phyloP scores from a whole-genome alignment of 192 early-diverging fungal genomes.

The Coemansia sp. region DNA sequence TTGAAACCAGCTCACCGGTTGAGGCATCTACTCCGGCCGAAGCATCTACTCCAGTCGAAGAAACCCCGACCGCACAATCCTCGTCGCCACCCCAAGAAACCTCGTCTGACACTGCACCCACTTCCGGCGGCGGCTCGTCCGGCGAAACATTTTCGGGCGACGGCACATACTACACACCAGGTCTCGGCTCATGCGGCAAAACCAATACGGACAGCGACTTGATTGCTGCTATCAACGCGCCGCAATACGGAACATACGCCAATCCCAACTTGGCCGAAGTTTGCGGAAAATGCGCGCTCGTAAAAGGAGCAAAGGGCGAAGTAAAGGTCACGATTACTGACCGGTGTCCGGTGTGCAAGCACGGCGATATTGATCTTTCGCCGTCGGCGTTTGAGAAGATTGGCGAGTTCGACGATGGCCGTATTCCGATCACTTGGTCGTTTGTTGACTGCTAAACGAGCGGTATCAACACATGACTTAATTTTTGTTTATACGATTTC shows the following conservation, averaged over 20 bases:
- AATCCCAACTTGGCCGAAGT: conserved; percentile 52
- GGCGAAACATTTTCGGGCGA: conserved; percentile 54
- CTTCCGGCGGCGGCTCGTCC: conserved; percentile 8
- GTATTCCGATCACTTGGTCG: conserved; percentile 57
- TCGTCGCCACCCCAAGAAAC: neutral
- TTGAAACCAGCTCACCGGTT: neutral
- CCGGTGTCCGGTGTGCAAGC: conserved; percentile 56
- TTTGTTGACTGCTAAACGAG: conserved; percentile 39
- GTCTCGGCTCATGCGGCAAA: conserved; percentile 59
- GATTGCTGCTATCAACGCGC: conserved; percentile 60
- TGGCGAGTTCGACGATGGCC: conserved; percentile 52
- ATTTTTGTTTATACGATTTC: neutral
- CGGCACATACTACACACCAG: conserved; percentile 59
- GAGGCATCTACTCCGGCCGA: neutral
- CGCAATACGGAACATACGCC: conserved; percentile 53
- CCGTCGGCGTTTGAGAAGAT: conserved; percentile 58
- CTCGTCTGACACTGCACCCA: neutral
- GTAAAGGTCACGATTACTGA: conserved; percentile 57
- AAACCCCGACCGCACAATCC: neutral
- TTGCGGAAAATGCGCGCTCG: conserved; percentile 58
- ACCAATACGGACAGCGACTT: conserved; percentile 49
- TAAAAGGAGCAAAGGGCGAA: conserved; percentile 51
- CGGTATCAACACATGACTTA: neutral
- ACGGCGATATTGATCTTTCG: conserved; percentile 58
- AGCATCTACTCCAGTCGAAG: neutral